Evolutionary conservation across 2,329 filamentous ascomycete genomes (phyloP).

Genomic region (Diaporthe velutina): DNA sequence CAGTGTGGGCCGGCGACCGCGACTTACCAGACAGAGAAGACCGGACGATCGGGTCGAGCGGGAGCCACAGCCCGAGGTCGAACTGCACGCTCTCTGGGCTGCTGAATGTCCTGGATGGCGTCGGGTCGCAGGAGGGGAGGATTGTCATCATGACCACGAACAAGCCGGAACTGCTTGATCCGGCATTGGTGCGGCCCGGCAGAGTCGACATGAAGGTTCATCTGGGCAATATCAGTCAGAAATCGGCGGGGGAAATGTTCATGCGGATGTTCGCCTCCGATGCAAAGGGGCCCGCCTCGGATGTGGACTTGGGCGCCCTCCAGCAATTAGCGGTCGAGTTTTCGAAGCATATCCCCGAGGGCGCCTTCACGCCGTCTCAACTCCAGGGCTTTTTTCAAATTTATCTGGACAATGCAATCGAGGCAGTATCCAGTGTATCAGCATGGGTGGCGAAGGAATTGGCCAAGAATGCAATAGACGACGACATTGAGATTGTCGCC

Average conservation of each 20-base stretch:
- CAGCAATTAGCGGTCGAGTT: slow-evolving; percentile 47
- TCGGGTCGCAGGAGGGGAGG: slow-evolving; percentile 75
- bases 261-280: slow-evolving; percentile 51
- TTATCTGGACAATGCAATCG: slow-evolving; percentile 48
- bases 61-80: slow-evolving; percentile 38
- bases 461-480: slow-evolving; percentile 19
- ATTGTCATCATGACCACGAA: slow-evolving; percentile 82
- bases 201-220: slow-evolving; percentile 71
- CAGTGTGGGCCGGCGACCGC: slow-evolving; percentile 44
- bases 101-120: slow-evolving; percentile 77
- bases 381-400: slow-evolving; percentile 53
- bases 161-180: slow-evolving; percentile 71
- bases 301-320: slow-evolving; percentile 41
- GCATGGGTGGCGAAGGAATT: slow-evolving; percentile 35
- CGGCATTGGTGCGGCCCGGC: slow-evolving; percentile 72
- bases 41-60: slow-evolving; percentile 26
- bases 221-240: slow-evolving; percentile 59
- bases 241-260: slow-evolving; percentile 52
- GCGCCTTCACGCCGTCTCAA: slow-evolving; percentile 52
- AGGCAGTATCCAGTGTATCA: slow-evolving; percentile 43
- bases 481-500: slow-evolving; percentile 37
- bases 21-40: slow-evolving; percentile 36
- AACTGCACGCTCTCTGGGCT: slow-evolving; percentile 68
- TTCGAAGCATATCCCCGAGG: slow-evolving; percentile 48
- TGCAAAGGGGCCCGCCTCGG: slow-evolving; percentile 36